Evolutionary conservation across 139 green algal species (phyloP).

Genomic region (Coelastrella sp.): DNA sequence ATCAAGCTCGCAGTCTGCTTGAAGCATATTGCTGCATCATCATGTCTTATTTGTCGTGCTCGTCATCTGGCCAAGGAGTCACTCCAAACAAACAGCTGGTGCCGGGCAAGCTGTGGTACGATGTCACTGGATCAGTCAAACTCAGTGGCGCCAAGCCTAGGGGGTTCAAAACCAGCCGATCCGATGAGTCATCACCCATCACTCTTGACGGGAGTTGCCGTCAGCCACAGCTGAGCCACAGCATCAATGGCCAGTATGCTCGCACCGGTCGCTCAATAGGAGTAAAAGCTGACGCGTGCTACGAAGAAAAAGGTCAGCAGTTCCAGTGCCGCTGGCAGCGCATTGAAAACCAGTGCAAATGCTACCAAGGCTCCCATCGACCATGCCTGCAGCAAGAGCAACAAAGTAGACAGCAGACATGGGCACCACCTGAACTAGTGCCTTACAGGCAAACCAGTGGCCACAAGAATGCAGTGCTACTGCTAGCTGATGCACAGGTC

Average conservation of each 20-base stretch:
- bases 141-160: too few species aligned
- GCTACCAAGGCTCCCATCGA: conserved; percentile 39
- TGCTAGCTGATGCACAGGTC: too few species aligned
- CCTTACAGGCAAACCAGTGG: too few species aligned
- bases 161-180: too few species aligned
- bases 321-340: conserved; percentile 49
- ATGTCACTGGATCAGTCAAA: too few species aligned
- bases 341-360: conserved; percentile 57
- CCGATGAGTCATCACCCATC: not conserved
- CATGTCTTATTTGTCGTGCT: too few species aligned
- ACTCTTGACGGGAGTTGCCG: not conserved
- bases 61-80: too few species aligned
- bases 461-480: too few species aligned
- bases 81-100: too few species aligned
- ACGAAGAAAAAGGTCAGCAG: conserved; percentile 55
- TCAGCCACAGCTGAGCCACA: not conserved
- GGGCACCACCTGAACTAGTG: not conserved
- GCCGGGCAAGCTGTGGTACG: too few species aligned
- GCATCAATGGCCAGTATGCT: not conserved
- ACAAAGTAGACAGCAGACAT: not conserved
- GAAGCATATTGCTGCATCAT: too few species aligned
- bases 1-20: too few species aligned
- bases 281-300: conserved; percentile 51
- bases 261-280: conserved; percentile 43
- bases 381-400: conserved; percentile 22